These are phyloP conservation scores for Brassica nigra DNA, from an alignment of 345 rosid species.

Conservation along the genomic window DNA sequence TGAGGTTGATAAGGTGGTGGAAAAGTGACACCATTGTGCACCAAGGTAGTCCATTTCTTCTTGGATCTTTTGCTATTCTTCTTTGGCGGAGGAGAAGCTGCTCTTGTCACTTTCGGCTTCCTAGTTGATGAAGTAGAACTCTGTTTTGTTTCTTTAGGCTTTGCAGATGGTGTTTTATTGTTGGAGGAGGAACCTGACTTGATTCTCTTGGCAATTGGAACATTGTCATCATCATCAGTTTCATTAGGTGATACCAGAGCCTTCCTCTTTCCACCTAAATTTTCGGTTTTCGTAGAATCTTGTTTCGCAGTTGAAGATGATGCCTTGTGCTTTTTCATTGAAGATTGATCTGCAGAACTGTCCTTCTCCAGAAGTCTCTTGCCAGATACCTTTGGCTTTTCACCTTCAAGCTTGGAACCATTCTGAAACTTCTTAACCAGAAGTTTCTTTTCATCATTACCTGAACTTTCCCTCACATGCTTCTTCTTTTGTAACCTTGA, in stretches of 20 bases:
- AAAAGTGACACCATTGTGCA: constrained; percentile 86
- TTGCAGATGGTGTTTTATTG: constrained; percentile 47
- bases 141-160: constrained; percentile 49
- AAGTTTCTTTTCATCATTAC: constrained; percentile 53
- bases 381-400: constrained; percentile 37
- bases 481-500: constrained; percentile 54
- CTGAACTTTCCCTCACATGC: constrained; percentile 44
- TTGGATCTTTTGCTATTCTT: constrained; percentile 51
- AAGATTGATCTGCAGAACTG: constrained; percentile 46
- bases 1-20: constrained; percentile 86
- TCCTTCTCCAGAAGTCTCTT: constrained; percentile 71
- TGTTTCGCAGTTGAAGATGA: constrained; percentile 41
- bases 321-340: constrained; percentile 62
- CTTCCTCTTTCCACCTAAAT: constrained; percentile 7
- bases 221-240: constrained; percentile 56
- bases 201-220: constrained; percentile 70
- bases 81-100: constrained; percentile 52
- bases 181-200: constrained; percentile 45
- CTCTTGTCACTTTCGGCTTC: constrained; percentile 49
- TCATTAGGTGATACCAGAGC: constrained; percentile 22
- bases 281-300: constrained; percentile 46
- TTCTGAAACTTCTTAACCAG: constrained; percentile 53
- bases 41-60: constrained; percentile 88
- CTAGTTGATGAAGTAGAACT: constrained; percentile 41
- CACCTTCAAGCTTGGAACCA: constrained; percentile 49